Conservation (phyloP, 2,329 filamentous ascomycete genomes). For the Colletotrichum ledebouriae region DNA sequence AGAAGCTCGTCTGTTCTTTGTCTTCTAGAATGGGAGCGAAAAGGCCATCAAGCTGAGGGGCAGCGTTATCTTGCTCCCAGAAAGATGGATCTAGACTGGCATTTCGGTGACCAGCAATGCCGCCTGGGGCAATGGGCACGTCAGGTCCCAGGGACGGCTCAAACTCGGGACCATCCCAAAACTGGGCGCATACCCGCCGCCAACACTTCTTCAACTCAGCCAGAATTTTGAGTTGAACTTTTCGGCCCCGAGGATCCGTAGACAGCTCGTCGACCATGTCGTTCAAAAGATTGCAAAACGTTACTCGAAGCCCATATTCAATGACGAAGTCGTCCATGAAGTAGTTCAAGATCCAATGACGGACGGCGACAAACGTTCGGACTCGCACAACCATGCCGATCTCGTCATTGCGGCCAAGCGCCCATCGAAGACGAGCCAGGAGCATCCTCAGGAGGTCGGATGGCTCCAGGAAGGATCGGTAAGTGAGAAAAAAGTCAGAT, state of each 20-base stretch:
- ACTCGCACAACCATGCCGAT: slow-evolving; percentile 95
- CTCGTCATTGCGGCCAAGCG: slow-evolving; percentile 83
- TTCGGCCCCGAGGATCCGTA: slow-evolving; percentile 58
- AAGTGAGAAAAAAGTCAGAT: slow-evolving; percentile 98
- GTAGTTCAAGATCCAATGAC: slow-evolving; percentile 98
- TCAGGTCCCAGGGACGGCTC: slow-evolving; percentile 72
- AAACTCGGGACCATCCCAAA: slow-evolving; percentile 84
- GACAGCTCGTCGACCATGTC: slow-evolving; percentile 69
- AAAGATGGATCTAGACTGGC: slow-evolving; percentile 67
- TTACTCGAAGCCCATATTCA: slow-evolving; percentile 78
- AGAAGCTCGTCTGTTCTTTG: slow-evolving; percentile 56
- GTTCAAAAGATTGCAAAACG: slow-evolving; percentile 88
- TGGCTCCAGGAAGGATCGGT: slow-evolving; percentile 85
- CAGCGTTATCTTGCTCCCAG: slow-evolving; percentile 61
- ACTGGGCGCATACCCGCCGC: slow-evolving; percentile 89
- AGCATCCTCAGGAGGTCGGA: slow-evolving; percentile 85
- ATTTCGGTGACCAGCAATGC: slow-evolving; percentile 73
- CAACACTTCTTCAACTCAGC: slow-evolving; percentile 97
- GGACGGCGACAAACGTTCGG: slow-evolving; percentile 91
- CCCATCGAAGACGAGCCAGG: slow-evolving; percentile 88
- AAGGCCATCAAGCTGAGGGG: slow-evolving; percentile 60
- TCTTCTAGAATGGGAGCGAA: slow-evolving; percentile 48
- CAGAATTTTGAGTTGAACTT: slow-evolving; percentile 83
- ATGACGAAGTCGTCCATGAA: slow-evolving; percentile 94
- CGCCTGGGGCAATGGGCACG: slow-evolving; percentile 80